Evolutionary conservation across 441 rosid species (phyloP), one percentile per base, ranked within the genome.

Genomic region (Bocquillonia castaneifolia): DNA sequence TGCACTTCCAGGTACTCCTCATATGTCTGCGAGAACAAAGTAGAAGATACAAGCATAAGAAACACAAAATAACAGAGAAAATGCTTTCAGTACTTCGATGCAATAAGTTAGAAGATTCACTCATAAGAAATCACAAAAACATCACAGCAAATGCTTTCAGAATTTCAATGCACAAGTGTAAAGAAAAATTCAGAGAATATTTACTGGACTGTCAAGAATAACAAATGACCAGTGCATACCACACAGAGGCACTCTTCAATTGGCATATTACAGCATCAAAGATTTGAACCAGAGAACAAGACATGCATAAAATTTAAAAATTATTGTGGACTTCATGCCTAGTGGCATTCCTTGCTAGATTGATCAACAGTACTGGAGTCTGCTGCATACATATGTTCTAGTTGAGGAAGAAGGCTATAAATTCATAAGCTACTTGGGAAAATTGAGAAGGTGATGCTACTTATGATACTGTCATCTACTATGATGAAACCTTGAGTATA

Each of bases 1-100:
- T 85, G 92, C 67, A 79, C 86, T 79, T 88, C 96, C 79, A 93
- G 83, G 69, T 93, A 93, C 64, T 91, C 96, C 85, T 93, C 96
- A 74, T 93, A 93, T 14, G 98, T 86, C 97, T 93, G 93, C 84
- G 79, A 77, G 28, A 71, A 73, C 59, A 64, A 44, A 67, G 69
- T 26, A 29, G 72, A 62, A 75, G 26, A 62, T 37, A 53, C 34
- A 58, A 63, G 39, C 32, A 39, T 53, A 52, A 67, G 34, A 57
- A 10, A 40, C 32, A 39, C 45, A 52, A 31, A 22, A 40, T 5
- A 26, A 48, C 34, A 52, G 17, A 69, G 23, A 14, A 36, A 0
- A 20, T 69, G 26, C 34, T 17, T 10, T 28, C 28, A 20, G 40
- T 20, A 40, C 40, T 67, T 8, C 14, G 9, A 18, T 15, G 60